Percentiles rank a stretch among this genome's conserved stretches.
phyloP scores from a whole-genome alignment of 1,139 yeast species.

The Meyerozyma athensensis region DNA sequence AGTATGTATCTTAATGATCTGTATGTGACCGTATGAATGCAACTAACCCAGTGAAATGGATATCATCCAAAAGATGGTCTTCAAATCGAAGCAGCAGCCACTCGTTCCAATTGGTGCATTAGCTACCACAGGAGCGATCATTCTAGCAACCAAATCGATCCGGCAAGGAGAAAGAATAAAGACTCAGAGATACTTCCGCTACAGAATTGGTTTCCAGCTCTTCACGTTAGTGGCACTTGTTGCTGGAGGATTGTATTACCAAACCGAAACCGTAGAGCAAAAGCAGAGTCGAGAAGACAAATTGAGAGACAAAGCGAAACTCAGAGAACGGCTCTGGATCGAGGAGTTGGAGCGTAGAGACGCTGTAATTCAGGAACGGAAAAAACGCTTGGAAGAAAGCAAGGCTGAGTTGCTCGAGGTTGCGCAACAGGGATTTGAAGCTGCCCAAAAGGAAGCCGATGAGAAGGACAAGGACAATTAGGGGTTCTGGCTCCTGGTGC shows the following conservation, averaged over 20 bases:
- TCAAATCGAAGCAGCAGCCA: constrained; percentile 64
- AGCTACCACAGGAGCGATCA: constrained; percentile 76
- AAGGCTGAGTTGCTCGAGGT: constrained; percentile 33
- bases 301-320: constrained; percentile 69
- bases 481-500: too few relatives aligned
- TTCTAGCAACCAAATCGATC: constrained; percentile 72
- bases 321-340: constrained; percentile 84
- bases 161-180: constrained; percentile 65
- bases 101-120: constrained; percentile 76
- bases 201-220: constrained; percentile 85
- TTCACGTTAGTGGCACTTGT: constrained; percentile 78
- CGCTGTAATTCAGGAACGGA: constrained; percentile 61
- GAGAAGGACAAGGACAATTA: neutral
- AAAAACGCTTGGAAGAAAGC: constrained; percentile 39
- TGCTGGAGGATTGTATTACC: constrained; percentile 68
- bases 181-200: constrained; percentile 84
- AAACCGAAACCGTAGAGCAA: constrained; percentile 34
- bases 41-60: constrained; percentile 23
- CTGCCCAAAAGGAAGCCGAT: neutral
- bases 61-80: constrained; percentile 26
- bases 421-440: constrained; percentile 38
- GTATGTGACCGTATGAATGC: neutral
- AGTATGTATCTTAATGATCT: constrained; percentile 15
- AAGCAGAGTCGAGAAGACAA: constrained; percentile 55
- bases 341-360: constrained; percentile 87